Base-by-base conservation (phyloP, 2,329 filamentous ascomycete species). In the Fusarium longipes region DNA sequence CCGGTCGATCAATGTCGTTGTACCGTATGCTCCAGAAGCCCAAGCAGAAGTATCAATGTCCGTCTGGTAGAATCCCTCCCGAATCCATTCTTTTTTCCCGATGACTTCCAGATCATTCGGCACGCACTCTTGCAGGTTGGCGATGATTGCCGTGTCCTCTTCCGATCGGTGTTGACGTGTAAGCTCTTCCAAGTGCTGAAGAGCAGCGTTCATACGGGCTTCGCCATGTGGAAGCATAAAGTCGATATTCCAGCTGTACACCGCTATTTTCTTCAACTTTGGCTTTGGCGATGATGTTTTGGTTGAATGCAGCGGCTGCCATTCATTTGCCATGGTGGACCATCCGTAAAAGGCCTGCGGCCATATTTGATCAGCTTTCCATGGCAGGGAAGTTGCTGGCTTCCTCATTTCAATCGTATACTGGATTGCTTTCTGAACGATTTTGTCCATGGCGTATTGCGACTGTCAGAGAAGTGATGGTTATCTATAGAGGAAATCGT, bases 51-150 rank as follows among this genome's bases (percentile, higher is more conserved):
- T 63, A 38, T 80, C 77, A 5, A 81, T 11, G 42, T 88, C 85
- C 0, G 83, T 86, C 11, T 86, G 63, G 59, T 79, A 74, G 73
- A 86, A 88, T 5, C 66, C 70, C 8, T 79, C 67, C 24, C 77
- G 80, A 15, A 88, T 71, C 84, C 85, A 88, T 4, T 75, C 65
- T 17, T 80, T 76, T 4, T 74, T 57, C 24, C 77, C 73, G 45
- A 88, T 83, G 1, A 80, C 74, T 7, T 63, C 22, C 9, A 87
- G 73, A 58, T 87, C 84, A 0, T 77, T 76, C 0, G 70, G 63
- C 8, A 78, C 74, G 78, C 86, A 87, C 70, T 87, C 85, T 64
- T 87, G 84, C 3, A 88, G 73, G 70, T 83, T 82, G 57, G 87
- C 78, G 6, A 86, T 73, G 3, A 74, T 61, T 1, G 82, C 74